phyloP scores from a whole-genome alignment of 257 asterid species.

The Orobanche coerulescens region DNA sequence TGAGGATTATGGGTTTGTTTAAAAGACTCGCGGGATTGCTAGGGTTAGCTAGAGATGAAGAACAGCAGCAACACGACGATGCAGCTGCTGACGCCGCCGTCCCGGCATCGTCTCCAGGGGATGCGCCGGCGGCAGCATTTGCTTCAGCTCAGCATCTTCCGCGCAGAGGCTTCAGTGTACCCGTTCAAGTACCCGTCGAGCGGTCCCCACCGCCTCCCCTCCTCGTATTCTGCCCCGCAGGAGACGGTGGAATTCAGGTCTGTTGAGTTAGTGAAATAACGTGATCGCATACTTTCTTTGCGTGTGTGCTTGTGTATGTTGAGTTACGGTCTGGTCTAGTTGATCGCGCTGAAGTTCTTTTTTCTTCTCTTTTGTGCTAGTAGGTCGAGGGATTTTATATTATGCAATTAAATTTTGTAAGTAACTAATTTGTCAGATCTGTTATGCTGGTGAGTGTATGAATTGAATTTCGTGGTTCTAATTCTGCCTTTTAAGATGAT shows the following conservation, averaged over 20 bases:
- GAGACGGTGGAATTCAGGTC: constrained; percentile 89
- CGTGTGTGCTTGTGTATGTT: background rate
- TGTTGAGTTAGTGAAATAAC: background rate
- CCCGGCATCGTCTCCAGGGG: constrained; percentile 24
- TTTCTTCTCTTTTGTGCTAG: background rate
- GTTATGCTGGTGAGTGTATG: constrained; percentile 13
- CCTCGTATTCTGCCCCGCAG: constrained; percentile 52
- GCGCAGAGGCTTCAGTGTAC: constrained; percentile 69
- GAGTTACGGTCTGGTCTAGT: background rate
- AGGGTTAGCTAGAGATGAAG: constrained; percentile 56
- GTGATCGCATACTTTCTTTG: background rate
- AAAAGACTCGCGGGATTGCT: constrained; percentile 45
- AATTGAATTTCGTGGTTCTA: background rate
- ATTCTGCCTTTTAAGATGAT: constrained; percentile 9
- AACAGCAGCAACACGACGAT: constrained; percentile 32
- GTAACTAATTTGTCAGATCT: constrained; percentile 22
- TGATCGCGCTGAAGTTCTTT: background rate
- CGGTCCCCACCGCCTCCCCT: constrained; percentile 47
- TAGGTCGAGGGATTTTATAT: background rate
- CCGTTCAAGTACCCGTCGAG: constrained; percentile 66
- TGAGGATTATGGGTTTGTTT: constrained; percentile 49
- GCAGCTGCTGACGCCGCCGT: constrained; percentile 27
- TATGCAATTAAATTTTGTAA: background rate
- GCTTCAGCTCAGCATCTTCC: constrained; percentile 44
- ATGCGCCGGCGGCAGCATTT: constrained; percentile 22